These are phyloP conservation scores for Usnea hakonensis DNA, from an alignment of 495 filamentous ascomycete genomes.

Conservation along the genomic window DNA sequence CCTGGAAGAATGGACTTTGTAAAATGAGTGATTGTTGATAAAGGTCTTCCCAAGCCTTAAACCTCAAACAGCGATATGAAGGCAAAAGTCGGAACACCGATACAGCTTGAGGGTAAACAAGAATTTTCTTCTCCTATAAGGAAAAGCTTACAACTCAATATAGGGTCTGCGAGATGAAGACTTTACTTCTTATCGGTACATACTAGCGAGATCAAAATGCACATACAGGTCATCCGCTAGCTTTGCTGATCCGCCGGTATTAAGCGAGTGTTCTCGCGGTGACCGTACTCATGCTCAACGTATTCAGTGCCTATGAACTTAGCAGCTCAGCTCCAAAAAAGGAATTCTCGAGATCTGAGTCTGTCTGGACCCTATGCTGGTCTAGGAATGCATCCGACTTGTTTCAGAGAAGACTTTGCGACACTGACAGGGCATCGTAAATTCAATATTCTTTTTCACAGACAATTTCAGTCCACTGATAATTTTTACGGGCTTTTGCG, in stretches of 20 bases:
- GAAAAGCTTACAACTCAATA: background rate
- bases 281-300: constrained; percentile 71
- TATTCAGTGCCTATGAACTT: constrained; percentile 41
- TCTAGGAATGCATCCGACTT: constrained; percentile 62
- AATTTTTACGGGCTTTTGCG: constrained; percentile 10
- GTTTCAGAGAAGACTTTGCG: background rate
- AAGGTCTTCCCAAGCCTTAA: constrained; percentile 72
- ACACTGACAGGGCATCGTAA: background rate
- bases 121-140: no score
- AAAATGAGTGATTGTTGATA: constrained; percentile 82
- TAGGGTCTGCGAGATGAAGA: background rate
- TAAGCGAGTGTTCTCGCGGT: constrained; percentile 59
- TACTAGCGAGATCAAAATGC: constrained; percentile 47
- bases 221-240: constrained; percentile 97
- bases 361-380: constrained; percentile 43
- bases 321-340: background rate
- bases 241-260: constrained; percentile 50
- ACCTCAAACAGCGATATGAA: constrained; percentile 41
- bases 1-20: constrained; percentile 67
- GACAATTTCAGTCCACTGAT: constrained; percentile 51
- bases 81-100: background rate
- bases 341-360: background rate
- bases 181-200: background rate
- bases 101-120: background rate
- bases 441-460: constrained; percentile 65